These are phyloP conservation scores for Begonia masoniana DNA, from an alignment of 306 rosid species.

Conservation along the genomic window DNA sequence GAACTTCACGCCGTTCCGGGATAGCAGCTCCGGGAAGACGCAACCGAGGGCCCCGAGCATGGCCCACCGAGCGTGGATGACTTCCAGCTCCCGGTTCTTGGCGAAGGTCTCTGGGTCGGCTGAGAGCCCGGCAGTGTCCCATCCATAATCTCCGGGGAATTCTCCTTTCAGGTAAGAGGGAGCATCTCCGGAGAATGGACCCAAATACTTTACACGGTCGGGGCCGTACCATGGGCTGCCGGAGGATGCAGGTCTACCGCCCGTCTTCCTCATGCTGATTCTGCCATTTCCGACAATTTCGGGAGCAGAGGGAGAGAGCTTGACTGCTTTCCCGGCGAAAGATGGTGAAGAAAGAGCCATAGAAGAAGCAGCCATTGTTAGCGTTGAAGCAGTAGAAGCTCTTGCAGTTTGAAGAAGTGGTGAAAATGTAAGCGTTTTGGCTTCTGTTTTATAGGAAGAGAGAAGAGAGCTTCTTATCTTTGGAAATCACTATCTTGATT, in stretches of 20 bases:
- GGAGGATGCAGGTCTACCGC: slow-evolving; percentile 7
- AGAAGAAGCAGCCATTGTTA: too few species aligned
- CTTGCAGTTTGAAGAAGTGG: too few species aligned
- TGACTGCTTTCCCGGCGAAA: slow-evolving; percentile 35
- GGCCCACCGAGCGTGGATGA: too few species aligned
- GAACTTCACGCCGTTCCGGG: too few species aligned
- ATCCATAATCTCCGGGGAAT: slow-evolving; percentile 55
- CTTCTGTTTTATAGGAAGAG: too few species aligned
- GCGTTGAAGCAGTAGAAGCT: slow-evolving; percentile 24
- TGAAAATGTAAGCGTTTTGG: too few species aligned
- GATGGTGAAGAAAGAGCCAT: slow-evolving; percentile 58
- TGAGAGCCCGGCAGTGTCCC: slow-evolving; percentile 65
- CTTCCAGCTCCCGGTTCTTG: too few species aligned
- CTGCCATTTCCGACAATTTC: slow-evolving; percentile 17
- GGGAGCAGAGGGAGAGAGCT: slow-evolving; percentile 16
- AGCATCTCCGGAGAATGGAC: slow-evolving; percentile 50
- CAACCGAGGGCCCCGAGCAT: too few species aligned
- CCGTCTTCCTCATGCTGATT: slow-evolving; percentile 35
- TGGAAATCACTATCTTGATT: too few species aligned
- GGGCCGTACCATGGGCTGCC: slow-evolving; percentile 68
- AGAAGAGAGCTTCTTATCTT: too few species aligned
- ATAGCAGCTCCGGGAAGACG: too few species aligned
- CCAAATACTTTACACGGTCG: slow-evolving; percentile 56
- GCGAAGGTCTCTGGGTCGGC: too few species aligned
- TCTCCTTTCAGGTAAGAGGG: slow-evolving; percentile 48